Evolutionary conservation across 768 basidiomycete species (phyloP).

Genomic region (Podaxis sp.): DNA sequence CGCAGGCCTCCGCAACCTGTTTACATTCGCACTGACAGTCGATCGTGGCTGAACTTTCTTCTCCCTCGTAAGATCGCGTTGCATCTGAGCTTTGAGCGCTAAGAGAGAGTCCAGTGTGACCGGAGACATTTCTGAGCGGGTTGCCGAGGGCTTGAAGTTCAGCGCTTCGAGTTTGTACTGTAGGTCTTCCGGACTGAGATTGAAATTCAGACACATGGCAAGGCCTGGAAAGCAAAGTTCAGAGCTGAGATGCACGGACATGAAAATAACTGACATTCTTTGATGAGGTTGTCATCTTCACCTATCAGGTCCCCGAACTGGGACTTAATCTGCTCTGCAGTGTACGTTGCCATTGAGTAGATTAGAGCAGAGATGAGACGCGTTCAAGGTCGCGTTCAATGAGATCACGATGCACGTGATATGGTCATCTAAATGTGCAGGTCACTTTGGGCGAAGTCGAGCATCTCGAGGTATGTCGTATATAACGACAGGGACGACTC

Average conservation of each 20-base stretch:
- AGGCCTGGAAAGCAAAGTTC: slow-evolving; percentile 44
- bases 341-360: slow-evolving; percentile 7
- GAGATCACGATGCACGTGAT: slow-evolving; percentile 13
- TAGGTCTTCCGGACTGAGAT: slow-evolving; percentile 49
- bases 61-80: slow-evolving; percentile 42
- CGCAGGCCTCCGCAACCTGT: slow-evolving; percentile 34
- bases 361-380: not conserved
- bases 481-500: too few species aligned
- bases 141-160: slow-evolving; percentile 36
- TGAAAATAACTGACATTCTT: slow-evolving; percentile 45
- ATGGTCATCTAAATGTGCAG: too few species aligned
- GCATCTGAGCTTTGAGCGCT: slow-evolving; percentile 48
- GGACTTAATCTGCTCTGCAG: slow-evolving; percentile 23
- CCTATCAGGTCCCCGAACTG: slow-evolving; percentile 26
- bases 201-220: slow-evolving; percentile 63
- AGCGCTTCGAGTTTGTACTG: slow-evolving; percentile 71
- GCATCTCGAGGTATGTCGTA: too few species aligned
- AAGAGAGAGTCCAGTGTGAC: slow-evolving; percentile 50
- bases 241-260: not conserved
- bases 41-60: slow-evolving; percentile 31
- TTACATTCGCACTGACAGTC: slow-evolving; percentile 31
- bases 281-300: slow-evolving; percentile 38
- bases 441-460: too few species aligned
- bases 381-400: slow-evolving; percentile 8
- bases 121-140: slow-evolving; percentile 34